Conservation (phyloP, 176 grass and related monocot genomes). For the Oryza longistaminata region DNA sequence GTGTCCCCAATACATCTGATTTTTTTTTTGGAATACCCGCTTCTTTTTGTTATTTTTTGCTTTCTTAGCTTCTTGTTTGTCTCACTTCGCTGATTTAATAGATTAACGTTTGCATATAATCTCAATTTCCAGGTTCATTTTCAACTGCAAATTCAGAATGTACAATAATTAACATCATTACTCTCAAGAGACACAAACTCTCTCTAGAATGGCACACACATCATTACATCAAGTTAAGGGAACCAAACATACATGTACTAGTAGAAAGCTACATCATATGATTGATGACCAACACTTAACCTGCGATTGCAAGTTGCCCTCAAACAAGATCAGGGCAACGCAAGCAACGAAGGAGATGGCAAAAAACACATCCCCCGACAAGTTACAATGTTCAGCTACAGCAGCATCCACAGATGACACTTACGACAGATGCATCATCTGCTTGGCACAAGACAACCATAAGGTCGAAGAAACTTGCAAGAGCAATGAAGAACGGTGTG, state of each 20-base stretch:
- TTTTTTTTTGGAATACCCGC: too few species aligned
- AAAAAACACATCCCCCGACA: background rate
- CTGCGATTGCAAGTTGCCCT: background rate
- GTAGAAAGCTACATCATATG: background rate
- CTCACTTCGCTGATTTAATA: background rate
- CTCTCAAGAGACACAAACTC: background rate
- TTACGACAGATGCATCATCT: background rate
- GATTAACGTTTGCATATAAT: background rate
- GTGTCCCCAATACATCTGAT: too few species aligned
- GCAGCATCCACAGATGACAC: background rate
- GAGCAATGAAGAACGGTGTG: background rate
- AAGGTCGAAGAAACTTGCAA: background rate
- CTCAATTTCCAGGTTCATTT: background rate
- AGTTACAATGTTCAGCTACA: background rate
- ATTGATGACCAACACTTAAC: background rate
- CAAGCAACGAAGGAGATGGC: background rate
- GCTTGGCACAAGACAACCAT: background rate
- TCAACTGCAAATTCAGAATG: background rate
- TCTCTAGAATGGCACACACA: background rate
- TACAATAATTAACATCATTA: background rate
- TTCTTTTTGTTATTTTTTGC: too few species aligned
- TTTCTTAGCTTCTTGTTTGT: background rate
- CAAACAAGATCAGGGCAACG: background rate
- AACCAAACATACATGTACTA: too few species aligned
- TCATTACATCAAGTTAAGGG: background rate